Percentiles rank a stretch among this genome's conserved stretches.
Conservation (phyloP, 805 yeast species). For the Yamadazyma scolyti region DNA sequence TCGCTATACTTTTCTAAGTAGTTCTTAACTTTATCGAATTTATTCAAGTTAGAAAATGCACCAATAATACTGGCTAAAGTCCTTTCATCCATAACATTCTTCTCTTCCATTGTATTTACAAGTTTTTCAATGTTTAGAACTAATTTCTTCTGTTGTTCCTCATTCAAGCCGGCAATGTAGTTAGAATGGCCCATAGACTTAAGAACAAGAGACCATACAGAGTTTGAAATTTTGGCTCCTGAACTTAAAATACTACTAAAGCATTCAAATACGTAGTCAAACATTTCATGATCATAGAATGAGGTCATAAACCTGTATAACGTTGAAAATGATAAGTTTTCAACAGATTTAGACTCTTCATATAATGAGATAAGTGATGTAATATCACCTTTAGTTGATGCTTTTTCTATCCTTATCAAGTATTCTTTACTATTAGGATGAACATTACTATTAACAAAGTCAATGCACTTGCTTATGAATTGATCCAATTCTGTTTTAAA, state of each 20-base stretch:
- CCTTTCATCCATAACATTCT: constrained; percentile 42
- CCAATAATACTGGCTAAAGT: constrained; percentile 47
- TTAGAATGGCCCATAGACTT: constrained; percentile 41
- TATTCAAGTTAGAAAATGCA: constrained; percentile 40
- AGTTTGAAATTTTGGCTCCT: constrained; percentile 9
- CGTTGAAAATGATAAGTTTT: no score
- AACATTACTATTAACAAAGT: no score
- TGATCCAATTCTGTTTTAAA: constrained; percentile 8
- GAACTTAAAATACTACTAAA: constrained; percentile 32
- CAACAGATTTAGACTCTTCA: no score
- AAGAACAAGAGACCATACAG: constrained; percentile 59
- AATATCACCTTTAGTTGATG: constrained; percentile 16
- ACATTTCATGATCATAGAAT: constrained; percentile 32
- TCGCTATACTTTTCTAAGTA: constrained; percentile 27
- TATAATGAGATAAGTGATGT: constrained; percentile 17
- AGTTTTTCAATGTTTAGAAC: constrained; percentile 22
- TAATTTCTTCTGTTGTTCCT: constrained; percentile 23
- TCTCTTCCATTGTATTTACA: constrained; percentile 24
- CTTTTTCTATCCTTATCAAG: constrained; percentile 18
- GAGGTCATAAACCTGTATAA: constrained; percentile 44
- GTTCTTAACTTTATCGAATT: constrained; percentile 40
- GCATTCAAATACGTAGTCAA: constrained; percentile 36
- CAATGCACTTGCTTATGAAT: constrained; percentile 1
- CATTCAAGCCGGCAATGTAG: constrained; percentile 18
- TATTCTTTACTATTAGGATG: constrained; percentile 30